These are phyloP conservation scores for Tetrapisispora fleetii DNA, from an alignment of 805 yeast genomes.

Conservation along the genomic window DNA sequence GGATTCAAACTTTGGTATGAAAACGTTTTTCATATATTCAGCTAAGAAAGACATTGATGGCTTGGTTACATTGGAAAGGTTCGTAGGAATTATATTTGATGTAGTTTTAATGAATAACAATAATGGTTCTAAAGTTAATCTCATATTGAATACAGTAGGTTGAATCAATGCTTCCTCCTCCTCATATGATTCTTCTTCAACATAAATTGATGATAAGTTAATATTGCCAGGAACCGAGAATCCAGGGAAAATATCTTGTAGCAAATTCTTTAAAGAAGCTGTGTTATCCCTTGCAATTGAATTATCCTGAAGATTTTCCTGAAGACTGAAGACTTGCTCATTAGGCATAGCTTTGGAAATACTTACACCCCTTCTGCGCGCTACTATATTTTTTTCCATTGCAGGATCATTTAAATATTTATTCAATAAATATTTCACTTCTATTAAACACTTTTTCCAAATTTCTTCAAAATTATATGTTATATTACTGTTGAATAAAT, in stretches of 20 bases:
- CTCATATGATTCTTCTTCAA: slow-evolving; percentile 49
- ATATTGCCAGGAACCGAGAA: slow-evolving; percentile 34
- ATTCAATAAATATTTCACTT: slow-evolving; percentile 14
- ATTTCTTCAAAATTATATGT: slow-evolving; percentile 33
- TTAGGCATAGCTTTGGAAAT: neutral
- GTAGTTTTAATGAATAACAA: slow-evolving; percentile 58
- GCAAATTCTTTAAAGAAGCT: slow-evolving; percentile 33
- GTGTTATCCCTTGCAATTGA: slow-evolving; percentile 27
- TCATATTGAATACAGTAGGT: slow-evolving; percentile 69
- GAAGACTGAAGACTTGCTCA: slow-evolving; percentile 16
- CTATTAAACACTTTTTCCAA: slow-evolving; percentile 36
- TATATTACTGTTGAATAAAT: slow-evolving; percentile 13
- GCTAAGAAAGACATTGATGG: slow-evolving; percentile 44
- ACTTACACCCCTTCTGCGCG: neutral
- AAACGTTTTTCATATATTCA: slow-evolving; percentile 53
- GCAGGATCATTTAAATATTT: slow-evolving; percentile 16
- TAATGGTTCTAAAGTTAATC: slow-evolving; percentile 65
- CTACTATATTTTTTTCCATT: neutral
- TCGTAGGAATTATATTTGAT: slow-evolving; percentile 31
- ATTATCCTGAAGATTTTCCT: slow-evolving; percentile 20
- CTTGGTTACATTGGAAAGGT: slow-evolving; percentile 11
- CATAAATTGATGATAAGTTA: slow-evolving; percentile 36
- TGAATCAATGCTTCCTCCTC: slow-evolving; percentile 58
- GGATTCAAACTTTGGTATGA: slow-evolving; percentile 52
- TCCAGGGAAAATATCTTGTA: slow-evolving; percentile 67